Evolutionary conservation across 1,139 yeast species (phyloP), one percentile per base, ranked within the genome.

Genomic region (Blastobotrys arbuscula): DNA sequence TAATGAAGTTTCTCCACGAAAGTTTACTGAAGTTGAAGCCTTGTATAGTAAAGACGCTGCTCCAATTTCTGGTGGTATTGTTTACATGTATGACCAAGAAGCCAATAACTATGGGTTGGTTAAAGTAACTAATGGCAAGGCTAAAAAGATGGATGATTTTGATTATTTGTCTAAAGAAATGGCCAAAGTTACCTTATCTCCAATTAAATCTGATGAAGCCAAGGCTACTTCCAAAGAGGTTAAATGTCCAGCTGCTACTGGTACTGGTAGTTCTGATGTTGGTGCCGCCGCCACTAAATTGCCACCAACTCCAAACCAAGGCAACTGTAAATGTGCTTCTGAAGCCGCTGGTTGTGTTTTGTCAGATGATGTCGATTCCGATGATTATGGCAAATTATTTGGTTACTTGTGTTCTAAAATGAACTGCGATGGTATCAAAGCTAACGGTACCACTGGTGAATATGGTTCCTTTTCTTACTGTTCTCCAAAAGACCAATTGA

Each of bases 31-130:
- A 64, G 80, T 90, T 39, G 73, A 71, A 16, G 54, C 73, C 31
- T 58, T 72, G 45, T 72, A 67, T 62, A 59, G 68, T 21, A 79
- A 83, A 53, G 88, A 94, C 97, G 72, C 82, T 39, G 76, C 76
- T 36, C 90, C 84, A 2, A 90, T 90, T 67, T 81, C 92, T 52
- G 99, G 99, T 19, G 99, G 98, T 1, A 74, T 92, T 51, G 95
- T 89, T 3, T 94, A 94, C 68, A 97, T 92, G 70, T 94, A 77
- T 69, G 79, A 89, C 20, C 88, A 89, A 66, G 97, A 88, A 63
- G 79, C 83, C 30, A 90, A 89, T 66, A 81, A 85, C 63, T 92
- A 92, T 68, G 98, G 99, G 0, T 72, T 94, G 37, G 96, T 92
- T 6, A 74, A 78, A 51, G 66, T 84, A 50, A 96, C 86, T 67